Evolutionary conservation across 352 stramenopile species (phyloP), one percentile per base, ranked within the genome.

Genomic region (Thalassiosira delicatula): DNA sequence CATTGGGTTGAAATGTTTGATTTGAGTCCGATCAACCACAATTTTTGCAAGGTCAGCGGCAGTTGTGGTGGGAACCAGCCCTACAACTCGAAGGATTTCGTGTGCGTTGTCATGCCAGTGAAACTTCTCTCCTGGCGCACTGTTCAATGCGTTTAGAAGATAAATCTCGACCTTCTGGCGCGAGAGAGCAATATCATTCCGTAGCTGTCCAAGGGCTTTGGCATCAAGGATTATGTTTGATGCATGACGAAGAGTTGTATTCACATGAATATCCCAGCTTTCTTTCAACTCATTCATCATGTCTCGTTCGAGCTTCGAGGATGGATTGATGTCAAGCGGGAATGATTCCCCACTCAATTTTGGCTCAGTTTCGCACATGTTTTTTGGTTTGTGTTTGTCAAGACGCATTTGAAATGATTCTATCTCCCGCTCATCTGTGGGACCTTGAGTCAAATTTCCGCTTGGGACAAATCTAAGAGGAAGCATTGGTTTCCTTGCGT

Each of bases 251-350:
- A 27, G 1, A 37, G 40, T 78, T 49, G 54, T 57, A 21, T 68
- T 62, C 30, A 65, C 19, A 61, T 86, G 35, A 27, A 67, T 54
- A 61, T 83, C 72, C 79, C 79, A 86, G 37, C 79, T 86, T 66
- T 86, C 33, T 70, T 78, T 79, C 35, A 83, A 67, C 46, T 86
- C 79, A 27, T 75, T 46, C 7, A 83, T 79, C 63, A 86, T 86
- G n/a, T 86, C 79, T 23, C 2, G 27, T 81, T 79, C 79, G 29
- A 86, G 67, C 23, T 56, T 69, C 32, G 72, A 80, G 23, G 63
- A 68, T 40, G 67, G 29, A 23, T 66, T 61, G 8, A 46, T 69
- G 27, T 61, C n/a, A 27, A 83, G 73, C 30, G 79, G 79, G 44
- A 86, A 85, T 23, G 54, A 44, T 14, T 59, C 30, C 9, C 19